Evolutionary conservation across 139 green algal species (phyloP).

Genomic region (Chlamydomonas applanata): DNA sequence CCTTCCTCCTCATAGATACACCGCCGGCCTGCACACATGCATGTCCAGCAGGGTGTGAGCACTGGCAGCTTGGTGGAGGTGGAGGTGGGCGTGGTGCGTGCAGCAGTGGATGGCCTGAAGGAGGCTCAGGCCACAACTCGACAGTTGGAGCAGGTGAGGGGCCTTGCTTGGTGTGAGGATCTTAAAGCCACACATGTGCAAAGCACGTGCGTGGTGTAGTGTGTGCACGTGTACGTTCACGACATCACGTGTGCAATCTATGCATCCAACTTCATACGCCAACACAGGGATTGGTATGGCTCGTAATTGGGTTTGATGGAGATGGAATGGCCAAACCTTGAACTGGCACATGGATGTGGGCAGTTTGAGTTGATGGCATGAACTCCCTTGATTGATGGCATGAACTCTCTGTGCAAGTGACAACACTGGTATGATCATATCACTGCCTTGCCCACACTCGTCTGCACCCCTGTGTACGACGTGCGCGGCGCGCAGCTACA

Average conservation of each 20-base stretch:
- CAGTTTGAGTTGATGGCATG: no score
- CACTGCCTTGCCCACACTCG: background rate
- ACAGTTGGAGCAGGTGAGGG: background rate
- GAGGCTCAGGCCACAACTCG: background rate
- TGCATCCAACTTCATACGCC: background rate
- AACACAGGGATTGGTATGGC: background rate
- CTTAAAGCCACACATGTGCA: background rate
- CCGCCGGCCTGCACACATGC: no score
- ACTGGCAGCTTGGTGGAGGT: no score
- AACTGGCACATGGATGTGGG: no score
- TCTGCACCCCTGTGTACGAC: background rate
- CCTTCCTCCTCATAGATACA: no score
- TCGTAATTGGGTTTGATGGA: background rate
- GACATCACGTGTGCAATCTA: background rate
- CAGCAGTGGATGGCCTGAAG: constrained; percentile 4
- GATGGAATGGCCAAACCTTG: no score
- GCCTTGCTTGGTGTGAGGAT: background rate
- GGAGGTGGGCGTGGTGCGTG: no score
- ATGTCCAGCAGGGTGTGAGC: no score
- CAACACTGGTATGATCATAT: no score
- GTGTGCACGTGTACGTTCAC: background rate
- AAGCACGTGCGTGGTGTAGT: background rate
- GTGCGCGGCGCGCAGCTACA: constrained; percentile 10
- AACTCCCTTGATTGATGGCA: background rate
- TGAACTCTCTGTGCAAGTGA: background rate